Percentiles rank a stretch among this genome's conserved stretches.
phyloP scores from a whole-genome alignment of 345 rosid genomes.

The Lepidium aucheri region DNA sequence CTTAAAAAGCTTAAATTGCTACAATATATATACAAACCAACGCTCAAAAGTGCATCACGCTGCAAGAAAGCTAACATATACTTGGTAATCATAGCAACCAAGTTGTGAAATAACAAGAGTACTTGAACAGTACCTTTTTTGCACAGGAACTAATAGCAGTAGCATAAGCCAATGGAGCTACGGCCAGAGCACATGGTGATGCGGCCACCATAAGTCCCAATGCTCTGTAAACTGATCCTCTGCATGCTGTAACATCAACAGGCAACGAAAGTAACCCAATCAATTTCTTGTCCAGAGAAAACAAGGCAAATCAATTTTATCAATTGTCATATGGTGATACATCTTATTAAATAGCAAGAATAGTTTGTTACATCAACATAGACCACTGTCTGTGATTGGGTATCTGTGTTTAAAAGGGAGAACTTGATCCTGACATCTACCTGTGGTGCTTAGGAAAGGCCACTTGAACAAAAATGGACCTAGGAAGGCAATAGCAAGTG shows the following conservation, averaged over 20 bases:
- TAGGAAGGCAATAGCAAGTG: constrained; percentile 62
- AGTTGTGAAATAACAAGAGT: background rate
- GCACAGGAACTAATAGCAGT: constrained; percentile 96
- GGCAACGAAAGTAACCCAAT: background rate
- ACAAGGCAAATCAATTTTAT: background rate
- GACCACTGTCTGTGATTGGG: background rate
- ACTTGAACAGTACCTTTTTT: constrained; percentile 51
- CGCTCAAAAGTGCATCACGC: background rate
- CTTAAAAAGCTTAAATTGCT: background rate
- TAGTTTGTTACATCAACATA: background rate
- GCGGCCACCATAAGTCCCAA: constrained; percentile 96
- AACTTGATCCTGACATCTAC: constrained; percentile 33
- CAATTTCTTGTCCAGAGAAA: background rate
- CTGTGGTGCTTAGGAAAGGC: constrained; percentile 82
- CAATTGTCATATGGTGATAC: background rate
- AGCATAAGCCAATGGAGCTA: constrained; percentile 98
- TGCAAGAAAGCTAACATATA: background rate
- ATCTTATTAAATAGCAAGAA: background rate
- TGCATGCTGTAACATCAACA: constrained; percentile 48
- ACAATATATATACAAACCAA: background rate
- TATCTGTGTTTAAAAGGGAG: background rate
- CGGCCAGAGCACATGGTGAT: constrained; percentile 96
- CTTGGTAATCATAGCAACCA: background rate
- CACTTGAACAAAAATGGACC: constrained; percentile 93
- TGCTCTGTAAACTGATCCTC: constrained; percentile 94